Evolutionary conservation across 2,329 filamentous ascomycete species (phyloP), one percentile per base, ranked within the genome.

Genomic region (Ceratocystis harringtonii): DNA sequence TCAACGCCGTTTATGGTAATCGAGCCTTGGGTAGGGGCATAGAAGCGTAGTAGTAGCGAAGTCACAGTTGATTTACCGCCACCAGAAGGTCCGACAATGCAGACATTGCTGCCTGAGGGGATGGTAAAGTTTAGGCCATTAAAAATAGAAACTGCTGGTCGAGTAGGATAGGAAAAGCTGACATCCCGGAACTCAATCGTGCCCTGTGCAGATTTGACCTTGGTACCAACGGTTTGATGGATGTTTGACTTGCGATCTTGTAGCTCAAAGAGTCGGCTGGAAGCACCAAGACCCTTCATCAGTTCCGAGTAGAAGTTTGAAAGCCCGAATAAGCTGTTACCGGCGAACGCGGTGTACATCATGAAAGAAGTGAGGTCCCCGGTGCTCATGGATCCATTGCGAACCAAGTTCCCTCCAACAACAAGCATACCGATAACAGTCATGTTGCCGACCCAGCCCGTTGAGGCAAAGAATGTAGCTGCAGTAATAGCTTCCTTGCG

Each of bases 281-380:
- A 94, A 52, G 94, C 94, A 71, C 95, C 94, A 3, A 96, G 92
- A 52, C 95, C 95, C 75, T 99, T 99, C 94, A 99, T 99, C 68
- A 99, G 81, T 74, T 99, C 94, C 0, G 92, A 96, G 76, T 96
- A 99, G 77, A 99, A 99, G 66, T 89, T 90, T 3, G 91, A 96
- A 1, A 99, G 79, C 3, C 94, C 94, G 70, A 97, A 96, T 69
- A 99, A 83, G 75, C 90, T 95, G 61, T 89, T 94, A 2, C 84
- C 84, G 5, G 84, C 84, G 74, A 86, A 97, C 2, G 90, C 92
- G 2, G 92, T 95, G 75, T 97, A 99, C 92, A 99, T 97, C 78
- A 99, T 83, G 76, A 99, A 99, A 0, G 91, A 95, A 0, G 94
- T 95, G 55, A 99, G 77, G 69, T 99, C 92, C 70, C 94, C 94